Percentiles rank a stretch among this genome's conserved stretches.
These are phyloP conservation scores for Cicer chorassanicum DNA, from an alignment of 306 rosid genomes.

Conservation along the genomic window DNA sequence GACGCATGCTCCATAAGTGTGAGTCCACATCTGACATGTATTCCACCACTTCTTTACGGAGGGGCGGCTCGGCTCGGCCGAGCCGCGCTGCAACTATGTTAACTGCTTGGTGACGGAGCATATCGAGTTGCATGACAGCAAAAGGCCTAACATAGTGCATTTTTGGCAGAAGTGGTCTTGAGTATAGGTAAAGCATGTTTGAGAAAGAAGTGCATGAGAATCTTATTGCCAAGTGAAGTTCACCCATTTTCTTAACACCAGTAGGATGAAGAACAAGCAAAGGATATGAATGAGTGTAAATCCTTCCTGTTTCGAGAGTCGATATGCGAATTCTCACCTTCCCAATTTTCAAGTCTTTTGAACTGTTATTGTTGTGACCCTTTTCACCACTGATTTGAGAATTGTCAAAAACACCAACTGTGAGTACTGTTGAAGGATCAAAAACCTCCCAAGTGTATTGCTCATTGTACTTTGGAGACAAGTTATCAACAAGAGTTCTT, in stretches of 20 bases:
- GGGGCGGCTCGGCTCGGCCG: conserved; percentile 55
- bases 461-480: conserved; percentile 56
- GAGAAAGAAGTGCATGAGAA: conserved; percentile 54
- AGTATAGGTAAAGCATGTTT: conserved; percentile 57
- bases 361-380: conserved; percentile 10
- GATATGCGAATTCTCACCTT: conserved; percentile 61
- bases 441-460: conserved; percentile 64
- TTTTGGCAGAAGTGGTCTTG: conserved; percentile 50
- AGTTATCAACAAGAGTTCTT: conserved; percentile 53
- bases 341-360: conserved; percentile 55
- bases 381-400: conserved; percentile 48
- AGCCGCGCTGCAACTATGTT: conserved; percentile 53
- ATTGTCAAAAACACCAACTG: conserved; percentile 60
- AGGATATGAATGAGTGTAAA: conserved; percentile 57
- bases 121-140: conserved; percentile 53
- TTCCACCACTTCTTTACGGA: conserved; percentile 56
- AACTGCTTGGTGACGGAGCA: conserved; percentile 54
- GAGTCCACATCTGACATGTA: conserved; percentile 60
- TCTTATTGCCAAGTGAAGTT: conserved; percentile 54
- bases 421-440: conserved; percentile 57
- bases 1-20: conserved; percentile 55
- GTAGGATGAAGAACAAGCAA: conserved; percentile 55
- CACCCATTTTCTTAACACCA: conserved; percentile 58
- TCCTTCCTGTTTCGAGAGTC: conserved; percentile 53
- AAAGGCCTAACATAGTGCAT: conserved; percentile 57